Conservation (phyloP, 2,329 filamentous ascomycete species). For the Sporothrix brunneoviolacea region DNA sequence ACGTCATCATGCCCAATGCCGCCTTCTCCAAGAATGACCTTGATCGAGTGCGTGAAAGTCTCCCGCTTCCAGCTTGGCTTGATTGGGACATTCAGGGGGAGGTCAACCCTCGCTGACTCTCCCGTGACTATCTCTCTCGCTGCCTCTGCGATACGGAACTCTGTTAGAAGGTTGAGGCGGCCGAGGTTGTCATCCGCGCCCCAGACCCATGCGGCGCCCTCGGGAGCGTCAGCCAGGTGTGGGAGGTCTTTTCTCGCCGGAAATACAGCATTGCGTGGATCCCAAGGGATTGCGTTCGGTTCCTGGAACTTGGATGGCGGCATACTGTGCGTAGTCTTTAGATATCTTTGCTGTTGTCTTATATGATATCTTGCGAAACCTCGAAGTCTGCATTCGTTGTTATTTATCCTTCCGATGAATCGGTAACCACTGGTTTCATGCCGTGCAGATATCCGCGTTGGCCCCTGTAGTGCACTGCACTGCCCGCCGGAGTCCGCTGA, state of each 20-base stretch:
- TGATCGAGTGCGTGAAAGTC: slow-evolving; percentile 7
- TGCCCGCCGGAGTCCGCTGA: no score
- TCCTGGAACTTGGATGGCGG: background rate
- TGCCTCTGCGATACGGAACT: slow-evolving; percentile 34
- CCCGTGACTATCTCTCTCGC: slow-evolving; percentile 39
- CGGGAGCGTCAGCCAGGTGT: background rate
- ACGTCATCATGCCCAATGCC: slow-evolving; percentile 14
- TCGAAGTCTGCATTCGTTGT: no score
- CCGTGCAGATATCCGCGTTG: no score
- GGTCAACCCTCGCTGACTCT: slow-evolving; percentile 31
- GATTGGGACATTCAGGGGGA: slow-evolving; percentile 28
- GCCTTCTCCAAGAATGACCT: background rate
- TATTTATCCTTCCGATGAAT: no score
- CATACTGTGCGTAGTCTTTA: no score
- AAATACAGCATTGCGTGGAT: background rate
- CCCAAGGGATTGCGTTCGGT: background rate
- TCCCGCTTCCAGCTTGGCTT: slow-evolving; percentile 9
- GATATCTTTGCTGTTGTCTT: no score
- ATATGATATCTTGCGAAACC: no score
- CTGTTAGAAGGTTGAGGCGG: slow-evolving; percentile 43
- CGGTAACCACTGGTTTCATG: no score
- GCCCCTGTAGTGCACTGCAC: no score
- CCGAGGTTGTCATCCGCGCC: slow-evolving; percentile 40
- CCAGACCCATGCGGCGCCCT: slow-evolving; percentile 27
- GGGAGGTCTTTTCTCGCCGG: background rate